Base-by-base conservation (phyloP, 345 rosid species). In the Moricandia arvensis region DNA sequence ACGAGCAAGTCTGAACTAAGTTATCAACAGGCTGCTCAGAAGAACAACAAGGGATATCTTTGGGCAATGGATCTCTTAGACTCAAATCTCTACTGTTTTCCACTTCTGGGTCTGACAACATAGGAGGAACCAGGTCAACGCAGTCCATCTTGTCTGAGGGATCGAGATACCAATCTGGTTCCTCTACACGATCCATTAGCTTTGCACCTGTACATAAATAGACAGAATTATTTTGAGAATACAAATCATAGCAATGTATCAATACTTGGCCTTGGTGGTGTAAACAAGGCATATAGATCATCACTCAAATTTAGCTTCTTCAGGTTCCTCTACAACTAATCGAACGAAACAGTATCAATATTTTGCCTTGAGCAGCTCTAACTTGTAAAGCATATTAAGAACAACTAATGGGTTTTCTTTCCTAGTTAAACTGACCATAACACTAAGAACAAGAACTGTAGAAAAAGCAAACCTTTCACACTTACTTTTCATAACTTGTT, bases 401-500 rank as follows among this genome's bases (percentile, higher is more conserved):
- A 67, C 73, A 75, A 16, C 60, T 66, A 58, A 31, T 43, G 59
- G 13, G 18, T 41, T 31, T 41, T 37, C 21, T 55, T 55, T 8
- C 15, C 76, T 15, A 34, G 16, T 2, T 18, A 30, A 9, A 54
- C 13, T 35, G 12, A 53, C n/a, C 57, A 43, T 30, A 21, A 2
- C 24, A 67, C 31, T 0, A 57, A 26, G 33, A 11, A 4, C 60
- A 55, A 24, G 60, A 55, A 55, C 7, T n/a, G n/a, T n/a, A n/a
- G n/a, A 75, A 24, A 61, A 51, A 41, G n/a, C 15, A 41, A 41
- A 54, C 5, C 4, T 4, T 51, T 2, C 30, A 70, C 8, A 45
- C 81, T 78, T 72, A 72, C 81, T 72, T 67, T 21, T 59, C 38
- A 1, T 67, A 13, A 61, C 16, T 12, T 78, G 69, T 0, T 61